These are phyloP conservation scores for Grammothele lineata DNA, from an alignment of 768 basidiomycete species.

Conservation along the genomic window DNA sequence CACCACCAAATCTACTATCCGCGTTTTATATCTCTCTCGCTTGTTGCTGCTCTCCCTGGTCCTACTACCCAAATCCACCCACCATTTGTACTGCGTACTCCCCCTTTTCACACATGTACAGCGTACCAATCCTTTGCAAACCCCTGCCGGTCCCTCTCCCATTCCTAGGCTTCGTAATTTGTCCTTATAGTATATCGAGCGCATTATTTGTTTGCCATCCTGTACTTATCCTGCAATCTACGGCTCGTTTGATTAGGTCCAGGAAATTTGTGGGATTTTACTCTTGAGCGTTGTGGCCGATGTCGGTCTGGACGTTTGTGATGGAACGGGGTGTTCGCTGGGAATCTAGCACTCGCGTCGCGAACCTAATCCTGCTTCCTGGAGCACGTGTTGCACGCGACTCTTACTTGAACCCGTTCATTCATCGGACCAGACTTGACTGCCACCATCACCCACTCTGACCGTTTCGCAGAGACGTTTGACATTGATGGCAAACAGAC, in stretches of 20 bases:
- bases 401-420: too few relatives aligned
- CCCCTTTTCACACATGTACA: slow-evolving; percentile 31
- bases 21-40: slow-evolving; percentile 14
- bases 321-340: too few relatives aligned
- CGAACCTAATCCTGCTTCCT: too few relatives aligned
- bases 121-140: slow-evolving; percentile 26
- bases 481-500: too few relatives aligned
- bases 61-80: not conserved
- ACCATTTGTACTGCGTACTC: slow-evolving; percentile 23
- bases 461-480: too few relatives aligned
- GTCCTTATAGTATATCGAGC: slow-evolving; percentile 63
- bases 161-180: slow-evolving; percentile 37
- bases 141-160: slow-evolving; percentile 17
- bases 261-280: too few relatives aligned
- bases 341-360: too few relatives aligned
- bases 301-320: too few relatives aligned
- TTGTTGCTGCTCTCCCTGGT: slow-evolving; percentile 19
- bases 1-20: slow-evolving; percentile 10
- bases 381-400: too few relatives aligned
- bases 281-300: too few relatives aligned
- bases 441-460: too few relatives aligned
- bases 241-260: slow-evolving; percentile 19
- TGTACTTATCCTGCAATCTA: slow-evolving; percentile 59
- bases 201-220: slow-evolving; percentile 66
- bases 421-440: too few relatives aligned